These are phyloP conservation scores for Hypoxylon sp. DNA, from an alignment of 2,329 filamentous ascomycete genomes.

Conservation along the genomic window DNA sequence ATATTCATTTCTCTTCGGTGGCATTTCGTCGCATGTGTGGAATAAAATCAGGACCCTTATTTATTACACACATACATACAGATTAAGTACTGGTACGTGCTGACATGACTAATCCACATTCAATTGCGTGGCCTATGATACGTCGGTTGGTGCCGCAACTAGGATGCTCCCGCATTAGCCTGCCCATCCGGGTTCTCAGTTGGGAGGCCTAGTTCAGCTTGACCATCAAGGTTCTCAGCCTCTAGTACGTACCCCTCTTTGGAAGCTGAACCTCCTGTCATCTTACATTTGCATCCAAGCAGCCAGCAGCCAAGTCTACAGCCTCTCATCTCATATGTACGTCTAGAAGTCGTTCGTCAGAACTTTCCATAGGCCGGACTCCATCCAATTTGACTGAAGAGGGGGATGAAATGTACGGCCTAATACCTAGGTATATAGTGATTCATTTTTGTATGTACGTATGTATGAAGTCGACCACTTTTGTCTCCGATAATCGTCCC, in stretches of 20 bases:
- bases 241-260: slow-evolving; percentile 38
- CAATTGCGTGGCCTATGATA: slow-evolving; percentile 28
- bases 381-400: background rate
- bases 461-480: background rate
- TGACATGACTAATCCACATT: slow-evolving; percentile 18
- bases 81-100: slow-evolving; percentile 9
- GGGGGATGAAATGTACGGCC: background rate
- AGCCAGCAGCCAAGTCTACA: background rate
- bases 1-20: slow-evolving; percentile 11
- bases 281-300: background rate
- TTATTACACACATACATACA: slow-evolving; percentile 4
- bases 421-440: background rate
- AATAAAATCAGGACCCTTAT: slow-evolving; percentile 6
- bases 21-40: slow-evolving; percentile 12
- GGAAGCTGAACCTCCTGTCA: slow-evolving; percentile 32
- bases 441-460: background rate
- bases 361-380: background rate
- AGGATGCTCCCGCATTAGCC: slow-evolving; percentile 26
- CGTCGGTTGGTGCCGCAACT: slow-evolving; percentile 32
- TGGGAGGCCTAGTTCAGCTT: slow-evolving; percentile 26
- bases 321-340: background rate
- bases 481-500: slow-evolving; percentile 1
- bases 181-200: slow-evolving; percentile 49
- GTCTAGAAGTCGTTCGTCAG: background rate
- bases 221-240: slow-evolving; percentile 45